Evolutionary conservation across 2,329 filamentous ascomycete genomes (phyloP).

Genomic region (Venturia pyrina): DNA sequence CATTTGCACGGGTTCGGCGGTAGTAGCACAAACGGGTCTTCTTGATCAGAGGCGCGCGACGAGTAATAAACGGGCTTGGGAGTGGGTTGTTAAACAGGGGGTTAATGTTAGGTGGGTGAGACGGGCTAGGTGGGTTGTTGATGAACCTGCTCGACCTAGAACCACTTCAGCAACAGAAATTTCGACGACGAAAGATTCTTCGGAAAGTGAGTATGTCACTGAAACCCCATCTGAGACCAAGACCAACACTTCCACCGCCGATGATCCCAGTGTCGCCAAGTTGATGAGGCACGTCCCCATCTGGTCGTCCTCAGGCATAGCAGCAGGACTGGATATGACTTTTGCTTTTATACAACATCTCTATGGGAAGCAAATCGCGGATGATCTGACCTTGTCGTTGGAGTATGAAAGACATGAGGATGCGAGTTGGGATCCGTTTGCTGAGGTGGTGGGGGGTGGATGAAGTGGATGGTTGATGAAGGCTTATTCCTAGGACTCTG

Average conservation of each 20-base stretch:
- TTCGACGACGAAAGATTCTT: too few species aligned
- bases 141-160: conserved; percentile 22
- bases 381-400: neutral
- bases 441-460: neutral
- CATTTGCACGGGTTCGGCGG: conserved; percentile 54
- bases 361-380: neutral
- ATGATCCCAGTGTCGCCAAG: too few species aligned
- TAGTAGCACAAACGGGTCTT: conserved; percentile 49
- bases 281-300: conserved; percentile 40
- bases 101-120: conserved; percentile 49
- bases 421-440: neutral
- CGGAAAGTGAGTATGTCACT: too few species aligned
- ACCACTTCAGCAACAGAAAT: too few species aligned
- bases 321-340: conserved; percentile 38
- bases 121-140: conserved; percentile 53
- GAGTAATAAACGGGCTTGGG: conserved; percentile 54
- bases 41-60: conserved; percentile 53
- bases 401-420: conserved; percentile 4
- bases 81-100: conserved; percentile 32
- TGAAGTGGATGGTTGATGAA: too few species aligned
- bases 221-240: neutral
- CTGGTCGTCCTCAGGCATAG: conserved; percentile 56
- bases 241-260: neutral
- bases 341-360: neutral
- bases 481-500: too few species aligned